Evolutionary conservation across 805 yeast genomes (phyloP).

Genomic region (Candida palmyrensis): DNA sequence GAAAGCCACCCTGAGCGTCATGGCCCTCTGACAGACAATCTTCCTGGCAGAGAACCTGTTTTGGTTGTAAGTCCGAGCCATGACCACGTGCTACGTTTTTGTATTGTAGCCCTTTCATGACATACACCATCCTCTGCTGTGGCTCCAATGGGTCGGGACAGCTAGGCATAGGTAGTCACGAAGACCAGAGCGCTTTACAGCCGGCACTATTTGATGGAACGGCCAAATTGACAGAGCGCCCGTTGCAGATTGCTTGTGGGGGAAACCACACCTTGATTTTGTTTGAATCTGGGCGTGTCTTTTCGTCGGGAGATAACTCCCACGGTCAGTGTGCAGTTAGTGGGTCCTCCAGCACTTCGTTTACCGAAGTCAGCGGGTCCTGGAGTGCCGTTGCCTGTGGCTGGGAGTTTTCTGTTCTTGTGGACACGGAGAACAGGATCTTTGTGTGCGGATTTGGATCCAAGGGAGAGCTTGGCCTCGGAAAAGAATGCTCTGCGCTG

Average conservation of each 20-base stretch:
- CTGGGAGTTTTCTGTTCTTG: constrained; percentile 68
- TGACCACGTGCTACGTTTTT: too few relatives aligned
- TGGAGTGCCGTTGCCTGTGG: constrained; percentile 62
- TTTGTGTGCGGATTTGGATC: constrained; percentile 58
- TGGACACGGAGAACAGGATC: constrained; percentile 35
- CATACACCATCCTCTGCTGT: constrained; percentile 45
- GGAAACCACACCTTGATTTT: constrained; percentile 81
- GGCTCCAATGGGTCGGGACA: constrained; percentile 87
- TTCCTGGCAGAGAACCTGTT: too few relatives aligned
- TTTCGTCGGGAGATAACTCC: constrained; percentile 55
- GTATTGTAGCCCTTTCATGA: too few relatives aligned
- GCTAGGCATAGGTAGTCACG: constrained; percentile 54
- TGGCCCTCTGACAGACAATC: too few relatives aligned
- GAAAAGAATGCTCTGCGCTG: constrained; percentile 10
- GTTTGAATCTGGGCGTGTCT: constrained; percentile 47
- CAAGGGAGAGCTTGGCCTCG: constrained; percentile 71
- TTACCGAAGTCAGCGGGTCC: constrained; percentile 3
- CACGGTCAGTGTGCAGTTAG: constrained; percentile 48
- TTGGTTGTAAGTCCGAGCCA: too few relatives aligned
- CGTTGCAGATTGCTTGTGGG: constrained; percentile 59
- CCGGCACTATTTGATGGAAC: constrained; percentile 12
- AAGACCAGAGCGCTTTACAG: constrained; percentile 32
- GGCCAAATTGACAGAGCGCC: constrained; percentile 10
- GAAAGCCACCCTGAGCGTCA: too few relatives aligned
- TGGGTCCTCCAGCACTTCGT: background rate